Evolutionary conservation across 306 rosid species (phyloP).

Genomic region (Glycine soja): DNA sequence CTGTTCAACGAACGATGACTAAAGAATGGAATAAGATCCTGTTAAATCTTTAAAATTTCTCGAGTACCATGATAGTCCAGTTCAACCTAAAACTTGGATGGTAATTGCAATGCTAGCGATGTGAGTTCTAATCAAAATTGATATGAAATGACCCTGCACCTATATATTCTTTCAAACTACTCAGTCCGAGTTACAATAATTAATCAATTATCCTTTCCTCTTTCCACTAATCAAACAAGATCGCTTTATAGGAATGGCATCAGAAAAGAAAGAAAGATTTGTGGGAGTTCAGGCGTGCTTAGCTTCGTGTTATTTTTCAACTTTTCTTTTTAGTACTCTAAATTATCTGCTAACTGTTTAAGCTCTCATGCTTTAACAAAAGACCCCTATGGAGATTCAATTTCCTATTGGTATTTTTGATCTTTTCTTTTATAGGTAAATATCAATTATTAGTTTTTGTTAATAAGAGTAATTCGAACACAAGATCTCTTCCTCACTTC

Average conservation of each 20-base stretch:
- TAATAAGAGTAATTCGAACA: too few relatives aligned
- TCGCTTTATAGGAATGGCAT: conserved; percentile 33
- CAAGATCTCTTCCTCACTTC: too few relatives aligned
- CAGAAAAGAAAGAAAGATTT: not conserved
- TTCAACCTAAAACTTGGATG: conserved; percentile 33
- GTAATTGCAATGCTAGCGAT: not conserved
- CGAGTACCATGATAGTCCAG: conserved; percentile 34
- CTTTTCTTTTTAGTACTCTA: conserved; percentile 14
- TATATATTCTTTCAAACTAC: conserved; percentile 13
- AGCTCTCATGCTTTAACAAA: not conserved
- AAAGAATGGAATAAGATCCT: conserved; percentile 39
- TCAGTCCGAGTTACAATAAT: conserved; percentile 3
- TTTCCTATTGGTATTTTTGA: too few relatives aligned
- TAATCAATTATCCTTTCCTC: conserved; percentile 30
- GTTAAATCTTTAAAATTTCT: conserved; percentile 40
- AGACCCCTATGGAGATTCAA: too few relatives aligned
- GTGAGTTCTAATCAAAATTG: conserved; percentile 29
- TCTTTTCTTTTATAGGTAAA: too few relatives aligned
- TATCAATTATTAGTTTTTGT: too few relatives aligned
- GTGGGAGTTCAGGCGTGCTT: conserved; percentile 36
- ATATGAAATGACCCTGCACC: conserved; percentile 35
- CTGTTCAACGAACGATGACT: conserved; percentile 19
- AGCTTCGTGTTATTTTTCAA: conserved; percentile 27
- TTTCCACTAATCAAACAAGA: conserved; percentile 8
- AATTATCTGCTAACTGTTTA: not conserved